Evolutionary conservation across 192 early-diverging fungal genomes (phyloP).

Genomic region (Podila minutissima): DNA sequence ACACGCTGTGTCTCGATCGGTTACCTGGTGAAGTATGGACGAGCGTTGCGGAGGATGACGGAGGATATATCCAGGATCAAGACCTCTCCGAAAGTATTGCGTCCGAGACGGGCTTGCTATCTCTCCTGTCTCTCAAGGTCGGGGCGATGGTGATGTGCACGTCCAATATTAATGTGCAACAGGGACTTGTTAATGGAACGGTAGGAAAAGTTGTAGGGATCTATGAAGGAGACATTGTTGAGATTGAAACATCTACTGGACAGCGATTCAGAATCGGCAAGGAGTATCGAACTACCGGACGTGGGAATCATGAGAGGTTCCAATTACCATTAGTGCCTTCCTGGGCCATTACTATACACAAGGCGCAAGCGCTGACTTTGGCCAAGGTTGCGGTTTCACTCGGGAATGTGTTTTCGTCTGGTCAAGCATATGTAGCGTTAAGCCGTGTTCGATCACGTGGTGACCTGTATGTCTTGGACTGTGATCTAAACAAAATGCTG

Average conservation of each 20-base stretch:
- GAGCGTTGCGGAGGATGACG: too few species aligned
- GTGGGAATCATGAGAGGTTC: constrained; percentile 3
- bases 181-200: too few species aligned
- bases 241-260: too few species aligned
- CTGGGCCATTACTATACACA: constrained; percentile 18
- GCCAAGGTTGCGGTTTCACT: constrained; percentile 3
- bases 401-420: not conserved
- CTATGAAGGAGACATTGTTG: too few species aligned
- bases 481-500: too few species aligned
- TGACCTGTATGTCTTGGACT: too few species aligned
- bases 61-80: too few species aligned
- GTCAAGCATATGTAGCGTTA: constrained; percentile 21
- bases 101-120: constrained; percentile 3
- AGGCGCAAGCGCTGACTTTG: constrained; percentile 7
- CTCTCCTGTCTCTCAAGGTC: not conserved
- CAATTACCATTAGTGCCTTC: constrained; percentile 21
- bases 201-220: too few species aligned
- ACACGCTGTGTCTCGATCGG: too few species aligned
- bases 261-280: too few species aligned
- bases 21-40: too few species aligned
- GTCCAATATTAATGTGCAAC: constrained; percentile 10
- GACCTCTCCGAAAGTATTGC: too few species aligned
- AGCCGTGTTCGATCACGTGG: constrained; percentile 20
- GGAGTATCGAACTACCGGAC: constrained; percentile 1
- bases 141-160: constrained; percentile 23